Base-by-base conservation (phyloP, 306 rosid species). In the Casuarina equisetifolia region DNA sequence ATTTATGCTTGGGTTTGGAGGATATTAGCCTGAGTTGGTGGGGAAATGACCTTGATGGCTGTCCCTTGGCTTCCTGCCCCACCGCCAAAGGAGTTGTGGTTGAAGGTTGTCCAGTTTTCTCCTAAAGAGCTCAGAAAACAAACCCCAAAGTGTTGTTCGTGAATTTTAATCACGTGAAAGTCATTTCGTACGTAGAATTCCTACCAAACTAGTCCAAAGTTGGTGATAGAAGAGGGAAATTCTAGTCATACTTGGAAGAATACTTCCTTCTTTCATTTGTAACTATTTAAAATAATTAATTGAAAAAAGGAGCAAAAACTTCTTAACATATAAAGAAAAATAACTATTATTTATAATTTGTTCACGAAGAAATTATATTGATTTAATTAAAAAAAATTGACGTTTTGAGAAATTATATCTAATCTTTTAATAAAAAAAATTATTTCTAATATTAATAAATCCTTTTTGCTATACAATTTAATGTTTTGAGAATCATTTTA, bases 21-120 rank as follows among this genome's bases (percentile, higher is more conserved):
- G 90, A 78, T 1, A 49, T 88, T 75, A 83, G 84, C 76, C 79
- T 89, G 12, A 45, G 74, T 40, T 92, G 97, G 98, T 92, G 96
- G 98, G 98, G 96, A 9, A 92, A 88, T 71, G 61, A 92, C 78
- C 93, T 92, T 62, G 97, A 95, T 79, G 93, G 91, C 1, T 95
- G 98, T 74, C 76, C 95, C 3, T 74, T 95, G 20, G 98, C 97
- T 9, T 55, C 77, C 4, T 94, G 98, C 75, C 98, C 98, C 0
- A 92, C 97, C 0, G 87, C 95, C 12, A 70, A 55, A 40, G 91
- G 92, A 13, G 66, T 91, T 40, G 35, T 35, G 0, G 76, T 84
- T 44, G 49, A 79, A 6, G 95, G 86, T 70, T 94, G 98, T 57
- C 93, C 97, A 0, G 62, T 83, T 82, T 87, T 81, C 74, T 79